These are phyloP conservation scores for Lycium ferocissimum DNA, from an alignment of 257 asterid genomes.

Conservation along the genomic window DNA sequence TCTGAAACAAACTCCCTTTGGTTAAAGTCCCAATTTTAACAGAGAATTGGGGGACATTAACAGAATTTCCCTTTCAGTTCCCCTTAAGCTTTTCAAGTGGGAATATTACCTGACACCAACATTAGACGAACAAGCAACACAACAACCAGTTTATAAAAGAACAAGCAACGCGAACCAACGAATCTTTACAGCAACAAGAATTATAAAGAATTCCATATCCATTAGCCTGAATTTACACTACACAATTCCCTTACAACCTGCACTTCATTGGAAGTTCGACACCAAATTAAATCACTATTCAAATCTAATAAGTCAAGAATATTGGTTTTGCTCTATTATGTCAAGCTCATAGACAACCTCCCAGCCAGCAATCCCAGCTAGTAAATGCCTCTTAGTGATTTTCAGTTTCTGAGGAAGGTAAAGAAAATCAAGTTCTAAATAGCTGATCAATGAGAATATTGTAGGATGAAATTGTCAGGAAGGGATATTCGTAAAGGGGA, in stretches of 20 bases:
- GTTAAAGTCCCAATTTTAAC: neutral
- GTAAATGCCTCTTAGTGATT: slow-evolving; percentile 7
- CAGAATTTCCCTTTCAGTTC: neutral
- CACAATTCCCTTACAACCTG: neutral
- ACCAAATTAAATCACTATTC: neutral
- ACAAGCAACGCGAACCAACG: neutral
- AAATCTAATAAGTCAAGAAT: neutral
- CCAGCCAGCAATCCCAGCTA: neutral
- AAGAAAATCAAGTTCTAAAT: neutral
- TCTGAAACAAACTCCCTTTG: neutral
- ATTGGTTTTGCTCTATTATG: neutral
- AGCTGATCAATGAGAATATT: slow-evolving; percentile 24
- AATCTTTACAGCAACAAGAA: neutral
- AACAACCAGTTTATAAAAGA: neutral
- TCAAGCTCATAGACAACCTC: neutral
- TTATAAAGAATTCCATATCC: neutral
- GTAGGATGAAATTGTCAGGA: neutral
- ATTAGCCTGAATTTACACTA: neutral
- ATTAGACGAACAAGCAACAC: neutral
- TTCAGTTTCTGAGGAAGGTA: neutral
- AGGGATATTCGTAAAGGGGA: neutral
- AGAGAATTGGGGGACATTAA: neutral
- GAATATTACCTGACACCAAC: neutral
- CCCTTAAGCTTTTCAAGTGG: neutral
- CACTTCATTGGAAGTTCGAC: neutral